Evolutionary conservation across 202 grass and related monocot genomes (phyloP).

Genomic region (Setaria viridis): DNA sequence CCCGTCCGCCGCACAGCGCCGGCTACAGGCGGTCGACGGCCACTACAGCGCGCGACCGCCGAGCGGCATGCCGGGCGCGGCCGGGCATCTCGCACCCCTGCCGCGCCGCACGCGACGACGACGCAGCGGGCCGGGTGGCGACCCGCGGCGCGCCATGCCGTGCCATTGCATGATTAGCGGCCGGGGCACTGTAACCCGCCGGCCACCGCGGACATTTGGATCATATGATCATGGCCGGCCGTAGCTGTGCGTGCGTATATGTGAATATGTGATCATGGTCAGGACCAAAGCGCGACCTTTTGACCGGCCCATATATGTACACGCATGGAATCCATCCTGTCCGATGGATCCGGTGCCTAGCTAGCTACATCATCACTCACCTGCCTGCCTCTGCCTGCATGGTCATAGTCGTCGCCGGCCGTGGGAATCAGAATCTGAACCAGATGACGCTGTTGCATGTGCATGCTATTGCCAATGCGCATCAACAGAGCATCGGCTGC

Average conservation of each 20-base stretch:
- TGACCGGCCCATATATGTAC: slow-evolving; percentile 42
- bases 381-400: not conserved
- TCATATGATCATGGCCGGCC: no score
- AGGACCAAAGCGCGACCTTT: slow-evolving; percentile 42
- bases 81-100: no score
- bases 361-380: no score
- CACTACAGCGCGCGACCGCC: not conserved
- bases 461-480: not conserved
- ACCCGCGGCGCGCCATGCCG: not conserved
- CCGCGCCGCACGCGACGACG: no score
- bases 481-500: not conserved
- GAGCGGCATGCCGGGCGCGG: not conserved
- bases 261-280: slow-evolving; percentile 20
- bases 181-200: no score
- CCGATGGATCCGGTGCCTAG: not conserved
- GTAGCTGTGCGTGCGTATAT: not conserved
- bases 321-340: not conserved
- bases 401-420: slow-evolving; percentile 9
- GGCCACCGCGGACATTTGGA: not conserved
- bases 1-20: not conserved
- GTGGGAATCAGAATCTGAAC: slow-evolving; percentile 55
- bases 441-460: slow-evolving; percentile 31
- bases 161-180: not conserved
- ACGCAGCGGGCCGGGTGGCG: no score
- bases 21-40: slow-evolving; percentile 3